phyloP scores from a whole-genome alignment of 2,329 filamentous ascomycete species.

The Ascocoryne sarcoides region DNA sequence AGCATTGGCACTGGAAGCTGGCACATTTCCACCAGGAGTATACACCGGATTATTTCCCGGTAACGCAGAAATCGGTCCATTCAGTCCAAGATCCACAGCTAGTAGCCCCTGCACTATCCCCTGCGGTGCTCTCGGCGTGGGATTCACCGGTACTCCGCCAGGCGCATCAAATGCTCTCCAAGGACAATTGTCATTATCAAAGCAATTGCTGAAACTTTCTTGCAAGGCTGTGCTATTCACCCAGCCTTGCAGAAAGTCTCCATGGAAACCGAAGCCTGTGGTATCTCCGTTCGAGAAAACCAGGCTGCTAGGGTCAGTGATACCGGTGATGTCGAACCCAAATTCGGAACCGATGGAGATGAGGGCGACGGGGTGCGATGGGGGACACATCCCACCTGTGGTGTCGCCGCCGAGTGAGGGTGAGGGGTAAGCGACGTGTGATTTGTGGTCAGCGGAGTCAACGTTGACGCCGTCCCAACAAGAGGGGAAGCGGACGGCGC shows the following conservation, averaged over 20 bases:
- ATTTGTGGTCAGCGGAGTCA: slow-evolving; percentile 12
- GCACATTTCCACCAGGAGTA: background rate
- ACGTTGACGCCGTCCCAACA: slow-evolving; percentile 19
- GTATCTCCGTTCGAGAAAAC: slow-evolving; percentile 11
- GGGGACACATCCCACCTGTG: slow-evolving; percentile 11
- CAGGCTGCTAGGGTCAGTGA: slow-evolving; percentile 6
- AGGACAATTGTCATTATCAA: slow-evolving; percentile 4
- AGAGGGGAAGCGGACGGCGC: slow-evolving; percentile 13
- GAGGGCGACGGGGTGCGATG: slow-evolving; percentile 12
- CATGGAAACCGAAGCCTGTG: slow-evolving; percentile 12
- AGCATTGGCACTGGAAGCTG: background rate
- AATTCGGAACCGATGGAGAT: slow-evolving; percentile 13
- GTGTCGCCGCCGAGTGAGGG: slow-evolving; percentile 7
- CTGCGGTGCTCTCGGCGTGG: slow-evolving; percentile 1
- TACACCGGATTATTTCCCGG: slow-evolving; percentile 10
- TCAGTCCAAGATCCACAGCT: slow-evolving; percentile 7
- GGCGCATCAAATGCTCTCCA: slow-evolving; percentile 6
- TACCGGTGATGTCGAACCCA: slow-evolving; percentile 8
- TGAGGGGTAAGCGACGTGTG: slow-evolving; percentile 8
- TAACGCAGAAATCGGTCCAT: slow-evolving; percentile 6
- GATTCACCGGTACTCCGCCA: background rate
- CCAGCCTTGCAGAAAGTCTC: slow-evolving; percentile 16
- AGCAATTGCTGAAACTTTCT: slow-evolving; percentile 7
- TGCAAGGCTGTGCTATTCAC: slow-evolving; percentile 4
- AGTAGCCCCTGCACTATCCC: background rate